A percentile compares a stretch with the other conserved stretches of the same genome.
These are phyloP conservation scores for Moricandia moricandioides DNA, from an alignment of 345 rosid species.

Conservation along the genomic window DNA sequence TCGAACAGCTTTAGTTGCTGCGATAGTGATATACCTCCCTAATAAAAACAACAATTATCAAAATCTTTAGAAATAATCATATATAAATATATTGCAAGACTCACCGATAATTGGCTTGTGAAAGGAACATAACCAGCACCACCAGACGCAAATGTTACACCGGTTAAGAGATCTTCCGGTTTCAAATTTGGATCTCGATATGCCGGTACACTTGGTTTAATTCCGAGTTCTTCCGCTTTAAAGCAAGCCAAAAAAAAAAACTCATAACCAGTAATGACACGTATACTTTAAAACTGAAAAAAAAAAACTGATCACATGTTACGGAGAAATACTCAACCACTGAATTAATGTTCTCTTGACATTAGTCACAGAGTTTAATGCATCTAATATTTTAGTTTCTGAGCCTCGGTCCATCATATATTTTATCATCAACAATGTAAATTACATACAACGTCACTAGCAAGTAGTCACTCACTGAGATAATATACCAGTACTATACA, in stretches of 20 bases:
- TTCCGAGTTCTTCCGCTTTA: slow-evolving; percentile 48
- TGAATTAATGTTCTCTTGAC: not conserved
- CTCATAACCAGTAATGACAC: not conserved
- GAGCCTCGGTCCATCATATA: not conserved
- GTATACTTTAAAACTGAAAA: not conserved
- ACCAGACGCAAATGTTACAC: slow-evolving; percentile 70
- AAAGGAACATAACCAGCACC: slow-evolving; percentile 57
- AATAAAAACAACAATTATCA: not conserved
- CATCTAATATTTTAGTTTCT: not conserved
- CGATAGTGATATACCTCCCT: slow-evolving; percentile 46
- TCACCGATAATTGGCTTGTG: slow-evolving; percentile 40
- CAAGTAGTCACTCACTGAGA: not conserved
- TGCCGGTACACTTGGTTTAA: slow-evolving; percentile 52
- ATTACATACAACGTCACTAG: not conserved
- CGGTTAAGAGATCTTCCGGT: slow-evolving; percentile 54
- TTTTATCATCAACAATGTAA: not conserved
- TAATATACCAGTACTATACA: not conserved
- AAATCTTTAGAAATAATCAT: not conserved
- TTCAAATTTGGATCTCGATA: slow-evolving; percentile 48
- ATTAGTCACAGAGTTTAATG: not conserved
- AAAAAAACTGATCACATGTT: not conserved
- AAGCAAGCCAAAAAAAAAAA: not conserved
- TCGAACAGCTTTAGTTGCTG: slow-evolving; percentile 47
- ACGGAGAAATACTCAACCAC: slow-evolving; percentile 3
- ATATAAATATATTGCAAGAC: not conserved